A percentile compares a stretch with the other conserved stretches of the same genome.
Evolutionary conservation across 108 stramenopile species (phyloP).

Genomic region (Aurantiochytrium sp.): DNA sequence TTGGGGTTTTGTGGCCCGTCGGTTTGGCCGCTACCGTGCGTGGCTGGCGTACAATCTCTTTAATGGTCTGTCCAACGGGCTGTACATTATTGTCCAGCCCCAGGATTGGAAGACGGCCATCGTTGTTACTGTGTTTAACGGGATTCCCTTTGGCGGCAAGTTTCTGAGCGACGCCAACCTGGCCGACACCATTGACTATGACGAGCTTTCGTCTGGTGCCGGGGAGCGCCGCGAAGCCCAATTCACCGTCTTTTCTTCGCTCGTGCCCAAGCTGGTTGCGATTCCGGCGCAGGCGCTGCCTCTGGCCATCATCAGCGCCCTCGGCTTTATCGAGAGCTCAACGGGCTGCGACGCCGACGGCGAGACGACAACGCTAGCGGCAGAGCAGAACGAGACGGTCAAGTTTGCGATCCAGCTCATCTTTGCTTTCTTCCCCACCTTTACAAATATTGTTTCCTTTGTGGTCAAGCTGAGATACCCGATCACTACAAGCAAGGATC

Average conservation of each 20-base stretch:
- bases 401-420: background rate
- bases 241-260: conserved; percentile 28
- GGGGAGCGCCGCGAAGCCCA: conserved; percentile 28
- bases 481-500: background rate
- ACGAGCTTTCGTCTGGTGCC: conserved; percentile 24
- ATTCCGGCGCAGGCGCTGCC: conserved; percentile 31
- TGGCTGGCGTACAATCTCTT: conserved; percentile 28
- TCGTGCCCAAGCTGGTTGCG: conserved; percentile 27
- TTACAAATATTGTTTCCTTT: conserved; percentile 17
- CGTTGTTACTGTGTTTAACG: conserved; percentile 25
- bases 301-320: conserved; percentile 20
- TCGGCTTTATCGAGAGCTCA: conserved; percentile 13
- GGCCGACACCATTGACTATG: conserved; percentile 40
- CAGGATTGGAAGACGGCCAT: conserved; percentile 14
- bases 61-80: conserved; percentile 22
- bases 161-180: conserved; percentile 33
- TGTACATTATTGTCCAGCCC: conserved; percentile 16
- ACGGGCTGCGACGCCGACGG: conserved; percentile 9
- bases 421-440: conserved; percentile 17
- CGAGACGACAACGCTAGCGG: background rate
- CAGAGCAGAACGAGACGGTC: conserved; percentile 15
- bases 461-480: conserved; percentile 22
- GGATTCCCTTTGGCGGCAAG: conserved; percentile 27
- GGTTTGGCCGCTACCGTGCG: conserved; percentile 16
- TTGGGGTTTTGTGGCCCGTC: conserved; percentile 16